These are phyloP conservation scores for Scenedesmus sp. DNA, from an alignment of 163 green algal species.

Conservation along the genomic window DNA sequence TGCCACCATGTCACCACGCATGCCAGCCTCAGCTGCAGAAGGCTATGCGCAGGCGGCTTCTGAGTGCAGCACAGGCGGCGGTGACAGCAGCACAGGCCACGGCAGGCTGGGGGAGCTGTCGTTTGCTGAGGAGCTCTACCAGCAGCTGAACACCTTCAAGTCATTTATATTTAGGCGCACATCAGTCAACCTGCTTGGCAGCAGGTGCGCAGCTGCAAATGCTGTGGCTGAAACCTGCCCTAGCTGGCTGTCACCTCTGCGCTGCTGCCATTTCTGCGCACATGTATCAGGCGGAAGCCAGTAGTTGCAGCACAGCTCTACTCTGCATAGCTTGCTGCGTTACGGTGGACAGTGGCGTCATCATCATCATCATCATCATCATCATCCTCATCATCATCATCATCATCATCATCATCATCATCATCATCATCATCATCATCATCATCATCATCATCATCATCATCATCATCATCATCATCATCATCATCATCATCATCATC, in stretches of 20 bases:
- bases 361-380: no score
- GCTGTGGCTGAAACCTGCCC: neutral
- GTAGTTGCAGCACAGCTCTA: neutral
- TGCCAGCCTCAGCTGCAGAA: neutral
- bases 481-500: no score
- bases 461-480: no score
- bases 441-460: no score
- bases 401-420: no score
- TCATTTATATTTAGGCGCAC: neutral
- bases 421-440: no score
- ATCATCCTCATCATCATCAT: no score
- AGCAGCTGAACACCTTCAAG: slow-evolving; percentile 16
- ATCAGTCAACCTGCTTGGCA: neutral
- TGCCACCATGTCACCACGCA: neutral
- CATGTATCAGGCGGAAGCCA: neutral
- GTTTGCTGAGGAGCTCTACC: neutral
- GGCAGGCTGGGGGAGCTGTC: neutral
- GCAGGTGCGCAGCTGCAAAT: neutral
- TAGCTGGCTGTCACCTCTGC: neutral
- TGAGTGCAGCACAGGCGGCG: neutral
- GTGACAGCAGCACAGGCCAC: neutral
- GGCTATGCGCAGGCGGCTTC: neutral
- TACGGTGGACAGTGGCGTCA: neutral
- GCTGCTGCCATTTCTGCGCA: neutral
- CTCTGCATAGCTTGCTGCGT: neutral